phyloP scores from a whole-genome alignment of 176 grass and related monocot species.

The Pontederia crassipes region DNA sequence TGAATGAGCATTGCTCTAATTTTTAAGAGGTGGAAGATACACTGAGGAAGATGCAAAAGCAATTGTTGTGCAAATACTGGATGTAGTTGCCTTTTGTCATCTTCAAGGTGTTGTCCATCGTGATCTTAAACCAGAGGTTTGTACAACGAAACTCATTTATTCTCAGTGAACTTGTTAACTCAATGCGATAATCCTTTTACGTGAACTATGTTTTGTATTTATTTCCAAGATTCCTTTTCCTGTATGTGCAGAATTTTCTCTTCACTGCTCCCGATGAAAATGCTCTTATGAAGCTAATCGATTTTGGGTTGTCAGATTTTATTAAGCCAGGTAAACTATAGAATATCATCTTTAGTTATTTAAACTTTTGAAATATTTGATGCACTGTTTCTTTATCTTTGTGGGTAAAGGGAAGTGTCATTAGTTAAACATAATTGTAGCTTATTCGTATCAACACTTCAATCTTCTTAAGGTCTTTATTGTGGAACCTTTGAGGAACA shows the following conservation, averaged over 20 bases:
- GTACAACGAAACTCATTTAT: slow-evolving; percentile 22
- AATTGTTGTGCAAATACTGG: slow-evolving; percentile 92
- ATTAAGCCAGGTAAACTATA: slow-evolving; percentile 76
- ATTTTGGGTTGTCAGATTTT: slow-evolving; percentile 98
- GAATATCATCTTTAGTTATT: neutral
- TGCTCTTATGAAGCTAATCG: slow-evolving; percentile 98
- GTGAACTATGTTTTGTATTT: slow-evolving; percentile 9
- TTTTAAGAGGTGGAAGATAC: slow-evolving; percentile 83
- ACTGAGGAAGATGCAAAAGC: slow-evolving; percentile 97
- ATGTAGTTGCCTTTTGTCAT: slow-evolving; percentile 90
- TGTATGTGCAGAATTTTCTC: slow-evolving; percentile 82
- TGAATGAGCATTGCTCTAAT: slow-evolving; percentile 3
- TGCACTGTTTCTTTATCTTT: neutral
- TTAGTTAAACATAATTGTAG: too few relatives aligned
- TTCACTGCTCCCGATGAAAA: slow-evolving; percentile 82
- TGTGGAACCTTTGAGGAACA: too few relatives aligned
- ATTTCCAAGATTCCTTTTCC: slow-evolving; percentile 22
- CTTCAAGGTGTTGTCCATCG: slow-evolving; percentile 99
- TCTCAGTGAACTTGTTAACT: neutral
- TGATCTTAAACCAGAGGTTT: slow-evolving; percentile 96
- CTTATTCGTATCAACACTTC: too few relatives aligned
- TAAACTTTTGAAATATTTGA: neutral
- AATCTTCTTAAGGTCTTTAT: too few relatives aligned
- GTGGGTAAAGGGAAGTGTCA: neutral
- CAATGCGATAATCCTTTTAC: neutral